Conservation (phyloP, 345 rosid genomes). For the Cardiospermum halicacabum region DNA sequence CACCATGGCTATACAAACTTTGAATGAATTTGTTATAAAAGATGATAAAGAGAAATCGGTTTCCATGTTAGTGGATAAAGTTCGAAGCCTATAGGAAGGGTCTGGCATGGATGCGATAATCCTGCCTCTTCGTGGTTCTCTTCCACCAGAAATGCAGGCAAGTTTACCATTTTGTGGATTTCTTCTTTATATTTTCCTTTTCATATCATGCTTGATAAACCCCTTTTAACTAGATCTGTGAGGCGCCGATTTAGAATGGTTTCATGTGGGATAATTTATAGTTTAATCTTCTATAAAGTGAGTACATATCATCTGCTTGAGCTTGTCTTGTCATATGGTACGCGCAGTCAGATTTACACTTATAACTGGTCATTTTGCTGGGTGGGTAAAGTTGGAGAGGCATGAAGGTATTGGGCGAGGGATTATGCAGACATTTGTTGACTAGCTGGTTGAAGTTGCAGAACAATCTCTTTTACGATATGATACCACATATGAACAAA, state of each 20-base stretch:
- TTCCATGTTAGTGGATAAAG: constrained; percentile 68
- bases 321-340: not conserved
- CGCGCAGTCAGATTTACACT: too few relatives aligned
- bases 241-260: constrained; percentile 3
- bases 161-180: constrained; percentile 8
- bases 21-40: too few relatives aligned
- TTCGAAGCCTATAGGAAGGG: constrained; percentile 87
- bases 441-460: not conserved
- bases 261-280: not conserved
- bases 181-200: not conserved
- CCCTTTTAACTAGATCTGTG: not conserved
- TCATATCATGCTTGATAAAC: not conserved
- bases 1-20: constrained; percentile 73
- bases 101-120: constrained; percentile 91
- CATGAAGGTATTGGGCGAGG: not conserved
- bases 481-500: not conserved
- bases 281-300: not conserved
- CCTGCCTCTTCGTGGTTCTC: constrained; percentile 95
- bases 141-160: constrained; percentile 98
- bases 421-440: not conserved
- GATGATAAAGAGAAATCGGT: constrained; percentile 95
- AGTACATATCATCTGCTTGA: not conserved
- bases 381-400: constrained; percentile 5
- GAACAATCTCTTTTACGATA: not conserved
- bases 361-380: not conserved